phyloP scores from a whole-genome alignment of 2,329 filamentous ascomycete species.

The Plectosphaerella cucumerina region DNA sequence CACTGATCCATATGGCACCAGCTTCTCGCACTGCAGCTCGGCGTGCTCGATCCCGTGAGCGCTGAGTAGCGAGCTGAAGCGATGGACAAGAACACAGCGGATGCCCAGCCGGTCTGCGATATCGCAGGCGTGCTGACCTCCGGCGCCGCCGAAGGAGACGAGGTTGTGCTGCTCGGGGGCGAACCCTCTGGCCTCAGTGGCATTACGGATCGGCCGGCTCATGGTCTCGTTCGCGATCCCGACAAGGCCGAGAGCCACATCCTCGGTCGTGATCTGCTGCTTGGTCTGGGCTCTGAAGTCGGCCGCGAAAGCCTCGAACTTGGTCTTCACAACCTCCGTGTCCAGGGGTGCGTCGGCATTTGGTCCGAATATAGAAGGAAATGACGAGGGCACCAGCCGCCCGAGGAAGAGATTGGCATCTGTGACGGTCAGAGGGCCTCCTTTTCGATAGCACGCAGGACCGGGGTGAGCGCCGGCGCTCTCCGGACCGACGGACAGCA shows the following conservation, averaged over 20 bases:
- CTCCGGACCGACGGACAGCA: conserved; percentile 71
- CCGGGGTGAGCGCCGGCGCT: conserved; percentile 68
- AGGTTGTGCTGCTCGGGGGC: conserved; percentile 28
- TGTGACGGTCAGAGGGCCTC: conserved; percentile 66
- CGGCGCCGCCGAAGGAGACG: conserved; percentile 27
- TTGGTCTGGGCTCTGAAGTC: conserved; percentile 32
- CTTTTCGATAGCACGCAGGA: conserved; percentile 68
- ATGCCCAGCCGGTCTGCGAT: conserved; percentile 33
- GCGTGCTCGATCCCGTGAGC: conserved; percentile 38
- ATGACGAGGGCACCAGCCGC: conserved; percentile 56
- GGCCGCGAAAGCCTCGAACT: conserved; percentile 35
- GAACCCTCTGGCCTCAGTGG: conserved; percentile 29
- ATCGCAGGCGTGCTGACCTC: conserved; percentile 35
- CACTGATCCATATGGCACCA: conserved; percentile 24
- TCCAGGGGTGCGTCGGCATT: conserved; percentile 57
- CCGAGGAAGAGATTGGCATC: conserved; percentile 69
- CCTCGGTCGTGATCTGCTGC: conserved; percentile 24
- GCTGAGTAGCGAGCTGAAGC: conserved; percentile 24
- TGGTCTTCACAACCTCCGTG: conserved; percentile 30
- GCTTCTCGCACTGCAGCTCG: conserved; percentile 30
- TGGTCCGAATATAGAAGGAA: conserved; percentile 68
- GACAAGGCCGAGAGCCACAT: conserved; percentile 62
- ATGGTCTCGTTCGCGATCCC: conserved; percentile 30
- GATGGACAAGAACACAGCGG: conserved; percentile 30
- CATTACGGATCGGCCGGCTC: conserved; percentile 27